Percentiles rank a stretch among this genome's conserved stretches.
Evolutionary conservation across 2,329 filamentous ascomycete genomes (phyloP).

Genomic region (Grosmannia serpens): DNA sequence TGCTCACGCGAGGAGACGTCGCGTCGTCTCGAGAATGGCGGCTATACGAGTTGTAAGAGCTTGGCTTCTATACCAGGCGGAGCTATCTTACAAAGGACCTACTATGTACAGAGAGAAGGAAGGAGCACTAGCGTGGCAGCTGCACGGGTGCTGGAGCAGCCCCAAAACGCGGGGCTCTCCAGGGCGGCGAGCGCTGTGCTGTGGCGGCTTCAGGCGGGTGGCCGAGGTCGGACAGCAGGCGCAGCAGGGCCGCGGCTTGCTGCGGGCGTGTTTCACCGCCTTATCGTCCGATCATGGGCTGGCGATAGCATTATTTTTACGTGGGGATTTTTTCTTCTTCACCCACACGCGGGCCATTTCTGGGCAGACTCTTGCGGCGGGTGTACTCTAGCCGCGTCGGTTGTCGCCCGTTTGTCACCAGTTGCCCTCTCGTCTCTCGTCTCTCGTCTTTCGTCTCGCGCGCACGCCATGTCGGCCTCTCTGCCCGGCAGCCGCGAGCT

Average conservation of each 20-base stretch:
- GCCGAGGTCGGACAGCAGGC: constrained; percentile 1
- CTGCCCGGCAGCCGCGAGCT: constrained; percentile 64
- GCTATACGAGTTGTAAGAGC: not conserved
- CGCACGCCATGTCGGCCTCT: constrained; percentile 47
- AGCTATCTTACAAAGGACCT: not conserved
- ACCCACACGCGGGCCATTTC: too few species aligned
- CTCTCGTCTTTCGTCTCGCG: not conserved
- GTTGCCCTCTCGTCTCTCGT: too few species aligned
- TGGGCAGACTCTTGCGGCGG: too few species aligned
- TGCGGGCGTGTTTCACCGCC: not conserved
- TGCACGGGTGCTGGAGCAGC: not conserved
- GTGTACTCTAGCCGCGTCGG: too few species aligned
- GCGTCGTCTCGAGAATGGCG: not conserved
- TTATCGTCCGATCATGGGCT: not conserved
- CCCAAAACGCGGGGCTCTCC: not conserved
- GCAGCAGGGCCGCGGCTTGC: too few species aligned
- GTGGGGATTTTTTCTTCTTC: too few species aligned
- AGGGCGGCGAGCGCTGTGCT: not conserved
- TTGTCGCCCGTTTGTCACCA: too few species aligned
- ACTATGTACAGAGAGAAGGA: not conserved
- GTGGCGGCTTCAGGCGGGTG: not conserved
- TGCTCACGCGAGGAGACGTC: not conserved
- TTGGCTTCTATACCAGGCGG: not conserved
- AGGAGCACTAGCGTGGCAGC: not conserved
- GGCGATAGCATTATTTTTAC: not conserved